Evolutionary conservation across 371 early-diverging fungal species (phyloP).

Genomic region (Scutellospora calospora): DNA sequence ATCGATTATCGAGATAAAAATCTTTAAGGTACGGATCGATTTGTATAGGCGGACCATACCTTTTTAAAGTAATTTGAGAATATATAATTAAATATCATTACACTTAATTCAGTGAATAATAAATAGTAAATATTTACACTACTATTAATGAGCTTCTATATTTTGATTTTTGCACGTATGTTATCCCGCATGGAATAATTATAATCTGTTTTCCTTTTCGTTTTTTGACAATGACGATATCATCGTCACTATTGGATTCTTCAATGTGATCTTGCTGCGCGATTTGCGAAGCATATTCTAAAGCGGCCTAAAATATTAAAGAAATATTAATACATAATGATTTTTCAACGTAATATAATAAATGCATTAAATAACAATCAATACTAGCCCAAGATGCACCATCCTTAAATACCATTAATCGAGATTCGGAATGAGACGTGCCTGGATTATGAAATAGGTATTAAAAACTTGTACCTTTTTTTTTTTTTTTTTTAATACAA

Average conservation of each 20-base stretch:
- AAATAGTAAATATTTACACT: conserved; percentile 50
- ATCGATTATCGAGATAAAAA: conserved; percentile 57
- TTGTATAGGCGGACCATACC: conserved; percentile 63
- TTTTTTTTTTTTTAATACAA: too few species aligned
- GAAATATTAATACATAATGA: background rate
- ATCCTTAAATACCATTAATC: conserved; percentile 62
- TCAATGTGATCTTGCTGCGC: background rate
- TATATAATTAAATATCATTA: background rate
- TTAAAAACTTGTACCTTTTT: background rate
- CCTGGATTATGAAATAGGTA: conserved; percentile 47
- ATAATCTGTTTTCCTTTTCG: conserved; percentile 39
- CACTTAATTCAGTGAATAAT: background rate
- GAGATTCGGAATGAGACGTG: conserved; percentile 64
- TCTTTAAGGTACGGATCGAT: conserved; percentile 57
- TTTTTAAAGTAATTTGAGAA: conserved; percentile 33
- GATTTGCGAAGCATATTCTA: conserved; percentile 44
- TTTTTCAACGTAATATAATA: background rate
- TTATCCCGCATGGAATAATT: conserved; percentile 64
- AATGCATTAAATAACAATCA: background rate
- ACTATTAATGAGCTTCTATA: conserved; percentile 64
- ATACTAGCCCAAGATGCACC: conserved; percentile 61
- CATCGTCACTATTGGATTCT: background rate
- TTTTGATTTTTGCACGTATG: conserved; percentile 65
- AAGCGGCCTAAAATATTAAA: conserved; percentile 38
- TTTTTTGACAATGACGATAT: background rate